phyloP scores from a whole-genome alignment of 305 asterid species.

The Fraxinus nigra region DNA sequence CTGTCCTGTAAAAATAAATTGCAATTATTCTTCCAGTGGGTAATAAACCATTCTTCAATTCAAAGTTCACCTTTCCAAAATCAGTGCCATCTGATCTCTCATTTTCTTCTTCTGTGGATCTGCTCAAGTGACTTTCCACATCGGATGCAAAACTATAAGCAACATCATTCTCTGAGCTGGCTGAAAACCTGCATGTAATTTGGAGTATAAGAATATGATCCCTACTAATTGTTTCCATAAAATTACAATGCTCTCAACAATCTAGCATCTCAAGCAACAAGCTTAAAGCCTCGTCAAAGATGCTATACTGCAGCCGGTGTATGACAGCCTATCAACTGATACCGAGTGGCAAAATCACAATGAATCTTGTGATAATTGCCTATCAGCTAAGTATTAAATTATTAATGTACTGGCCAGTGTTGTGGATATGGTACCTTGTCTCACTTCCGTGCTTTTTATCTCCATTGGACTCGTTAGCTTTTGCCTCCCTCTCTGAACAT shows the following conservation, averaged over 20 bases:
- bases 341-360: constrained; percentile 1
- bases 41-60: constrained; percentile 12
- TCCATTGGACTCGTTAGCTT: constrained; percentile 28
- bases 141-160: constrained; percentile 16
- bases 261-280: background rate
- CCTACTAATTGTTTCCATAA: constrained; percentile 12
- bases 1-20: background rate
- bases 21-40: constrained; percentile 12
- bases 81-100: constrained; percentile 24
- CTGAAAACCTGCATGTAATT: constrained; percentile 34
- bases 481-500: constrained; percentile 35
- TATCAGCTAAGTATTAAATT: background rate
- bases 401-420: background rate
- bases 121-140: constrained; percentile 17
- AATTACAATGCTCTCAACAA: constrained; percentile 1
- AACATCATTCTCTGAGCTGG: constrained; percentile 20
- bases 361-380: background rate
- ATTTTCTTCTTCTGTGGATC: constrained; percentile 23
- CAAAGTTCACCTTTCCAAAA: constrained; percentile 28
- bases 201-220: background rate
- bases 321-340: constrained; percentile 2
- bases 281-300: background rate
- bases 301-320: constrained; percentile 4
- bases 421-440: constrained; percentile 35
- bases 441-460: constrained; percentile 26